A percentile compares a stretch with the other conserved stretches of the same genome.
Conservation (phyloP, 2,329 filamentous ascomycete species). For the Gremmenia infestans region DNA sequence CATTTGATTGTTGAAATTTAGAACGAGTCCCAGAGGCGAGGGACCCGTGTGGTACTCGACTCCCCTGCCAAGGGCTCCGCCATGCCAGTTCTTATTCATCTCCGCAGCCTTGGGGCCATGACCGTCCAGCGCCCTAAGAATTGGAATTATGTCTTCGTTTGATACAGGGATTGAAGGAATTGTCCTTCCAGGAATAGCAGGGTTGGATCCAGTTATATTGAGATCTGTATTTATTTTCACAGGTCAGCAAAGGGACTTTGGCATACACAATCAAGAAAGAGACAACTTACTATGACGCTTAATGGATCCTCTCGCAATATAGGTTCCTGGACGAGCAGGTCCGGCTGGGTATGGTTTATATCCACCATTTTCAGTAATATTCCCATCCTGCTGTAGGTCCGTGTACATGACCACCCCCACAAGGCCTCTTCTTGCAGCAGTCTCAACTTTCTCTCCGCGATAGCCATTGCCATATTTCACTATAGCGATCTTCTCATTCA, state of each 20-base stretch:
- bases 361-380: background rate
- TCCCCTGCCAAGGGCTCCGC: slow-evolving; percentile 46
- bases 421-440: slow-evolving; percentile 84
- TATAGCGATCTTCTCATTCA: slow-evolving; percentile 79
- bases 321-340: slow-evolving; percentile 67
- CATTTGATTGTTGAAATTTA: slow-evolving; percentile 58
- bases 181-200: slow-evolving; percentile 67
- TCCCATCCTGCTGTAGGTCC: slow-evolving; percentile 81
- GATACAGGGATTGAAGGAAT: slow-evolving; percentile 60
- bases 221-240: slow-evolving; percentile 43
- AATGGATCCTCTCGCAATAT: slow-evolving; percentile 66
- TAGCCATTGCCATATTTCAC: slow-evolving; percentile 79
- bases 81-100: background rate
- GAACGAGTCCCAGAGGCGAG: slow-evolving; percentile 28
- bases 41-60: slow-evolving; percentile 11
- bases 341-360: slow-evolving; percentile 45
- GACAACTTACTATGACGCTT: background rate
- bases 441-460: slow-evolving; percentile 82
- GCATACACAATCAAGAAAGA: background rate
- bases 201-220: slow-evolving; percentile 62
- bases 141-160: slow-evolving; percentile 73
- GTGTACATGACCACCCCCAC: slow-evolving; percentile 75
- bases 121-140: slow-evolving; percentile 80
- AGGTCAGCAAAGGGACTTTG: slow-evolving; percentile 56
- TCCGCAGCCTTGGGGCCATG: slow-evolving; percentile 62